Conservation (phyloP, 176 grass and related monocot species). For the Cenchrus fungigraminus region DNA sequence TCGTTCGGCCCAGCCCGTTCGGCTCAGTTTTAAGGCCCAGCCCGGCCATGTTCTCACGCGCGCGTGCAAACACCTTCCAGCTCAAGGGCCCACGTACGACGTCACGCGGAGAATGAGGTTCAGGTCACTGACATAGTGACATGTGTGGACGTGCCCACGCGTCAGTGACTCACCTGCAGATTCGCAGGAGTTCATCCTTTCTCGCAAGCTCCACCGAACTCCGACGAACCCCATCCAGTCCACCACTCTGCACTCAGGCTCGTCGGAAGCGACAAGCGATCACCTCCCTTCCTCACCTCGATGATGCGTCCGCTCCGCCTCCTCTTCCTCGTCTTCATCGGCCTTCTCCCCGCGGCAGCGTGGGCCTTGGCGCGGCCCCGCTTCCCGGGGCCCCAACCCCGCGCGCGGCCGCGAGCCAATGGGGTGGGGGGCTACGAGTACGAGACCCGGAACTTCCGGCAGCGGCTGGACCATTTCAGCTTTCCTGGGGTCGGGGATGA, state of each 20-base stretch:
- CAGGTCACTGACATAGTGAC: too few relatives aligned
- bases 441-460: slow-evolving; percentile 84
- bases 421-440: slow-evolving; percentile 48
- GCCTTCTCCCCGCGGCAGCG: slow-evolving; percentile 24
- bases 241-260: neutral
- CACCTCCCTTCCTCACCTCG: neutral
- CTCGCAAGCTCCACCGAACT: neutral
- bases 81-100: too few relatives aligned
- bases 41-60: too few relatives aligned
- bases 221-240: neutral
- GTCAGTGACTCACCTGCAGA: too few relatives aligned
- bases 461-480: slow-evolving; percentile 94
- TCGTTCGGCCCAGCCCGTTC: too few relatives aligned
- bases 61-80: too few relatives aligned
- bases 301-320: slow-evolving; percentile 27
- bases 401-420: neutral
- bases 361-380: slow-evolving; percentile 34
- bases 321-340: neutral
- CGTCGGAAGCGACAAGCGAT: neutral
- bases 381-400: slow-evolving; percentile 28
- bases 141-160: too few relatives aligned
- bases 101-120: too few relatives aligned
- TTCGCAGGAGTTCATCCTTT: too few relatives aligned
- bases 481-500: slow-evolving; percentile 57
- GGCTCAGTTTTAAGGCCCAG: too few relatives aligned